phyloP scores from a whole-genome alignment of 345 rosid species.

The Arabis hirsuta region DNA sequence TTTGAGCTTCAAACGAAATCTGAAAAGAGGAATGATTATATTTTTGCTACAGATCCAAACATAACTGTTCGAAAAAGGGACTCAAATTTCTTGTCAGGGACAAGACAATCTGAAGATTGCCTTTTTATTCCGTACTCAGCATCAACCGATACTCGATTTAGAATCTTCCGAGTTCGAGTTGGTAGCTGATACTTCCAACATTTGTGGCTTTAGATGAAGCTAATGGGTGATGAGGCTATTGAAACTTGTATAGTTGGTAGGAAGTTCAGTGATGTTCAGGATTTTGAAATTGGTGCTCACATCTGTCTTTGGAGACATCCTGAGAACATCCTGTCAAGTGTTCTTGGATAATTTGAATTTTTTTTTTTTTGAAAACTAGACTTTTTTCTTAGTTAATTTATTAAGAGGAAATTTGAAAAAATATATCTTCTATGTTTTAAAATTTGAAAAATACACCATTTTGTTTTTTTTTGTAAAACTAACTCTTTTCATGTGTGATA shows the following conservation, averaged over 20 bases:
- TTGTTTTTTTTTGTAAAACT: too few species aligned
- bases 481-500: too few species aligned
- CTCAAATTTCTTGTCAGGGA: constrained; percentile 50
- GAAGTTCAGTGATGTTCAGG: constrained; percentile 67
- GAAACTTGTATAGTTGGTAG: constrained; percentile 88
- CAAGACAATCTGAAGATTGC: constrained; percentile 34
- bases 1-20: not conserved
- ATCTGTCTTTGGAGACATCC: constrained; percentile 74
- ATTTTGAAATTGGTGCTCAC: constrained; percentile 50
- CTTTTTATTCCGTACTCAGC: not conserved
- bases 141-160: constrained; percentile 21
- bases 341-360: too few species aligned
- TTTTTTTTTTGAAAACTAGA: too few species aligned
- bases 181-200: constrained; percentile 7
- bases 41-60: too few species aligned
- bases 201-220: constrained; percentile 36
- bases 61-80: too few species aligned
- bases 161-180: constrained; percentile 14
- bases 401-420: too few species aligned
- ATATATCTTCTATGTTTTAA: too few species aligned
- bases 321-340: constrained; percentile 43
- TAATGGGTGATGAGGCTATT: constrained; percentile 48
- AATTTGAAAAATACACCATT: too few species aligned
- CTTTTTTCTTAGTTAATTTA: too few species aligned
- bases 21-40: not conserved